Evolutionary conservation across 2,329 filamentous ascomycete genomes (phyloP).

Genomic region (Xylaria digitata): DNA sequence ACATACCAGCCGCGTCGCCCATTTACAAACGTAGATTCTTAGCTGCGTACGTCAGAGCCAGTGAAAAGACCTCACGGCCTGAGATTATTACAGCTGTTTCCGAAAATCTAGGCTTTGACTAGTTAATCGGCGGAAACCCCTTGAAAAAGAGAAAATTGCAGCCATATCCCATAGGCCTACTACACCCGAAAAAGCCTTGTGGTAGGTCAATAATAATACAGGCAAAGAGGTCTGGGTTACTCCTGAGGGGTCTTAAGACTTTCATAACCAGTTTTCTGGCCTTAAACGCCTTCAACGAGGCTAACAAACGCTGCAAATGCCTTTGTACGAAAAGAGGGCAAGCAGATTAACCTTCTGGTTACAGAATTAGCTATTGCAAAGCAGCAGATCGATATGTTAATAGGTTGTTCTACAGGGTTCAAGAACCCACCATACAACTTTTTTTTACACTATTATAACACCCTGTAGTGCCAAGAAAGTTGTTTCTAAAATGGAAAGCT

Average conservation of each 20-base stretch:
- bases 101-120: background rate
- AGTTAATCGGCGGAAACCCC: background rate
- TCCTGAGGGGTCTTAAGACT: background rate
- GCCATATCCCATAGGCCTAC: background rate
- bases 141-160: background rate
- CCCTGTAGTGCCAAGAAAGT: no score
- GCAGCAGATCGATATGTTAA: background rate
- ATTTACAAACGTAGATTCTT: background rate
- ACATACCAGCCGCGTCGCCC: background rate
- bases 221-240: background rate
- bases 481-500: no score
- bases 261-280: background rate
- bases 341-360: background rate
- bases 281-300: background rate
- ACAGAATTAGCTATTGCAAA: background rate
- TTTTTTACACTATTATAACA: no score
- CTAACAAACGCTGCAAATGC: background rate
- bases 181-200: background rate
- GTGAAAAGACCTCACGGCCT: background rate
- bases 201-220: background rate
- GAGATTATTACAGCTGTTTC: background rate
- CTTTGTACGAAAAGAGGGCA: no score
- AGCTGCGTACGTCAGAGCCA: background rate
- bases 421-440: no score
- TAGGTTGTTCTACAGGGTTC: no score